Base-by-base conservation (phyloP, 1,284 basidiomycete genomes). In the Puccinia horiana region DNA sequence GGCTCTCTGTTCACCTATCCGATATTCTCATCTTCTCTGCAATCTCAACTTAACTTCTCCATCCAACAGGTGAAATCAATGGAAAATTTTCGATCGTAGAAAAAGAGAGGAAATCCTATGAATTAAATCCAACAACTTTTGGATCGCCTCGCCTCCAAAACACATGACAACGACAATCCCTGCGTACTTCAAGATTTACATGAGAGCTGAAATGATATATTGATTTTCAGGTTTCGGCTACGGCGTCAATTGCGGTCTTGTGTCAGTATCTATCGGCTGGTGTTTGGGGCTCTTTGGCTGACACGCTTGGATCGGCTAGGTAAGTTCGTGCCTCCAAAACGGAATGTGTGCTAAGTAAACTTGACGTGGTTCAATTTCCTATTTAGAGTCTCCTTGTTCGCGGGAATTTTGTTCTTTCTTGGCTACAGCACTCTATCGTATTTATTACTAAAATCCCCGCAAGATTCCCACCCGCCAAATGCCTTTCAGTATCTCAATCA, bases 31-130 rank as follows among this genome's bases (percentile, higher is more conserved):
- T 52, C 76, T 11, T 52, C 76, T 6, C 61, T 78, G 26, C 76
- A 78, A 40, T 78, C 76, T 49, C 47, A 49, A 32, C 29, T 78
- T n/a, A 63, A 78, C 26, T 78, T 78, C 44, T 78, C 76, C 14
- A 44, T 67, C 49, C 40, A 78, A 54, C 63, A 65, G 63, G 63
- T 65, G 8, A 8, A 47, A 47, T 8, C 9, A 16, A 8, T 47
- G 8, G 44, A 16, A 47, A 47, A 47, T 47, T 16, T 8, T 47
- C 44, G 44, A 47, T n/a, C n/a, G n/a, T n/a, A n/a, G n/a, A n/a
- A n/a, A n/a, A n/a, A n/a, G 58, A 35, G n/a, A 20, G n/a, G 29
- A 20, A 56, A 56, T 61, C 4, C 1, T 18, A 61, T 8, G 26
- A 35, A 12, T 9, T 61, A 61, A 61, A 61, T 40, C 20, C 29